Conservation (phyloP, 768 basidiomycete species). For the Cystofilobasidium bisporidii region DNA sequence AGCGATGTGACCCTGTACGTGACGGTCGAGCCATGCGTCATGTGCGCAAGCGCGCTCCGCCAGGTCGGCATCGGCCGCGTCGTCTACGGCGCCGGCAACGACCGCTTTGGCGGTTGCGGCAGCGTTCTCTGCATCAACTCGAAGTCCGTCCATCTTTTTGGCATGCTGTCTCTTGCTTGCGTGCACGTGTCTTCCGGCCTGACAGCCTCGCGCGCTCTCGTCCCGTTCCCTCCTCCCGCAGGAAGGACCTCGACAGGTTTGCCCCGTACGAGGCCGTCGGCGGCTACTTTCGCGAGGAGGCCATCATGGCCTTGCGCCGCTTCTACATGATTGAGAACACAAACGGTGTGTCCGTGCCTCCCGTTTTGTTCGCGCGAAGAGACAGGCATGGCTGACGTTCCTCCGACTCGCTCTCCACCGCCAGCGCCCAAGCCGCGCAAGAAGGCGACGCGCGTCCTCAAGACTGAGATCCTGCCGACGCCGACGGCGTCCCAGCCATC, state of each 20-base stretch:
- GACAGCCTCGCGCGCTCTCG: no score
- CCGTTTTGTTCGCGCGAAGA: not conserved
- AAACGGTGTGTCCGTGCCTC: constrained; percentile 53
- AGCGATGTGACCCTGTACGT: constrained; percentile 79
- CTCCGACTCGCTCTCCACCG: not conserved
- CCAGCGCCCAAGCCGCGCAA: constrained; percentile 85
- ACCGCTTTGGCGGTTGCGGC: constrained; percentile 92
- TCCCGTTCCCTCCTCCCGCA: not conserved
- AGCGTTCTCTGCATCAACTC: constrained; percentile 83
- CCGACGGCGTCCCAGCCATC: constrained; percentile 15
- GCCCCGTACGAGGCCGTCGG: constrained; percentile 58
- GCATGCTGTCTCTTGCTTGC: no score
- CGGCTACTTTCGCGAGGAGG: constrained; percentile 69
- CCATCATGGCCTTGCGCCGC: constrained; percentile 72
- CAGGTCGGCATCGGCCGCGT: constrained; percentile 86
- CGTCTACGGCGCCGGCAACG: constrained; percentile 87
- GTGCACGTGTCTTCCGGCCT: no score
- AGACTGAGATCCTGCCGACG: constrained; percentile 57
- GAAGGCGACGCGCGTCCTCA: constrained; percentile 73
- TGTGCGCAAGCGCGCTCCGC: constrained; percentile 92
- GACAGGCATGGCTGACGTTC: constrained; percentile 7
- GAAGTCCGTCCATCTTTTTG: constrained; percentile 45
- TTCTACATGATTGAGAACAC: constrained; percentile 90
- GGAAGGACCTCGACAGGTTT: constrained; percentile 13
- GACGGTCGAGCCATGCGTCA: constrained; percentile 97